Evolutionary conservation across 1,284 basidiomycete genomes (phyloP).

Genomic region (Cryptococcus sp.): DNA sequence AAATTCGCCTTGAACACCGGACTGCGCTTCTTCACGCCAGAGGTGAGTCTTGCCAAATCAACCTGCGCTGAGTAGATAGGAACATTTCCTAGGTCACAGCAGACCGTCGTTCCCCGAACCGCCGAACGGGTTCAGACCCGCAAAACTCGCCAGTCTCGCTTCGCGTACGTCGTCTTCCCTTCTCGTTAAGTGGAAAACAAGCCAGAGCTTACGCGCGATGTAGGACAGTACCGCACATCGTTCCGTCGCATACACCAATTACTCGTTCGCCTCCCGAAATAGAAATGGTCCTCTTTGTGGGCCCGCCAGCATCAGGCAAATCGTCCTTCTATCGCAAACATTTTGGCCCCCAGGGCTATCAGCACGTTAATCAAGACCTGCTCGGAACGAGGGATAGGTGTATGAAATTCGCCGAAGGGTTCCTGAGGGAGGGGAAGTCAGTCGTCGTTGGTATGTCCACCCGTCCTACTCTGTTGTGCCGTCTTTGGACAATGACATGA

Average conservation of each 20-base stretch:
- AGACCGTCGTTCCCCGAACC: constrained; percentile 40
- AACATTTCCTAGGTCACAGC: constrained; percentile 69
- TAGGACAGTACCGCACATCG: constrained; percentile 59
- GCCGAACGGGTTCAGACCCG: constrained; percentile 43
- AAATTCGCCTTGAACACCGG: constrained; percentile 80
- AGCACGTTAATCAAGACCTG: constrained; percentile 83
- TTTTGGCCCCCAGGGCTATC: constrained; percentile 70
- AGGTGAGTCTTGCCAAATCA: constrained; percentile 49
- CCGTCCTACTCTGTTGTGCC: not conserved
- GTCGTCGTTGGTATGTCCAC: constrained; percentile 71
- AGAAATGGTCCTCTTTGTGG: constrained; percentile 80
- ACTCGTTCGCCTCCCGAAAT: constrained; percentile 59
- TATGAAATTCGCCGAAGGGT: constrained; percentile 64
- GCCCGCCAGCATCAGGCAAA: constrained; percentile 85
- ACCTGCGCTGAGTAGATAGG: constrained; percentile 21
- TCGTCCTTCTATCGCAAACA: constrained; percentile 72
- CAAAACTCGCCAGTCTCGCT: constrained; percentile 24
- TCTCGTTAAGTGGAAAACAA: not conserved
- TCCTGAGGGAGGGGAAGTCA: constrained; percentile 62
- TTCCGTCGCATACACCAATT: constrained; percentile 66
- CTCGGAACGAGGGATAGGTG: constrained; percentile 72
- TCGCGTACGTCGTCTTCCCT: constrained; percentile 21
- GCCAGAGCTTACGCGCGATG: constrained; percentile 5
- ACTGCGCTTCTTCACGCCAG: constrained; percentile 70
- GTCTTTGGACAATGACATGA: not conserved